Evolutionary conservation across 805 yeast species (phyloP).

Genomic region (Metschnikowia lunata): DNA sequence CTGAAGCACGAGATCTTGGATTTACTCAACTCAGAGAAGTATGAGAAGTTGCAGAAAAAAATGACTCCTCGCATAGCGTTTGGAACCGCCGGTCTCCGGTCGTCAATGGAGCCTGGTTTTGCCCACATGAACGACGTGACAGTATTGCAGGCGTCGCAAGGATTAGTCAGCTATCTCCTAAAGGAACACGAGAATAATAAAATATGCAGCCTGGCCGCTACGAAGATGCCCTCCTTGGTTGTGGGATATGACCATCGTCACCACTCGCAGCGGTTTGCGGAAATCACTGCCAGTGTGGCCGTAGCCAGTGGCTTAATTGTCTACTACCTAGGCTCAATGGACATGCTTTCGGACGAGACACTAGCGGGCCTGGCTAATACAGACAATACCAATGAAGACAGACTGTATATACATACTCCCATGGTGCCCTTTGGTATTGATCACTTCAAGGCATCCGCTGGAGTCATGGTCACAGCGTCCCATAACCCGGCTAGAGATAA

Average conservation of each 20-base stretch:
- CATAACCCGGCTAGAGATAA: constrained; percentile 84
- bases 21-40: constrained; percentile 36
- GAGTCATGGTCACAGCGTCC: constrained; percentile 91
- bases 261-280: constrained; percentile 76
- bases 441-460: constrained; percentile 58
- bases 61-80: constrained; percentile 63
- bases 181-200: constrained; percentile 10
- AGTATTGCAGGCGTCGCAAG: constrained; percentile 86
- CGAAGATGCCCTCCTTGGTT: constrained; percentile 44
- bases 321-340: constrained; percentile 48
- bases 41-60: constrained; percentile 46
- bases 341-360: constrained; percentile 28
- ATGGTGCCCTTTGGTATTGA: constrained; percentile 86
- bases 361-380: constrained; percentile 6
- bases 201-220: background rate
- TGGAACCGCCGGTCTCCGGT: constrained; percentile 92
- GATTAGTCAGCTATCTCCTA: constrained; percentile 52
- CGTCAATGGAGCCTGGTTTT: constrained; percentile 88
- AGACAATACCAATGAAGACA: background rate
- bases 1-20: constrained; percentile 54
- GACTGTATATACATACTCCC: constrained; percentile 68
- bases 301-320: constrained; percentile 65
- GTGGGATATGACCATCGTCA: constrained; percentile 91
- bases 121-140: constrained; percentile 86
- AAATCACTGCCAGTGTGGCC: constrained; percentile 72